Conservation (phyloP, 352 stramenopile species). For the Ophiocytium majus region DNA sequence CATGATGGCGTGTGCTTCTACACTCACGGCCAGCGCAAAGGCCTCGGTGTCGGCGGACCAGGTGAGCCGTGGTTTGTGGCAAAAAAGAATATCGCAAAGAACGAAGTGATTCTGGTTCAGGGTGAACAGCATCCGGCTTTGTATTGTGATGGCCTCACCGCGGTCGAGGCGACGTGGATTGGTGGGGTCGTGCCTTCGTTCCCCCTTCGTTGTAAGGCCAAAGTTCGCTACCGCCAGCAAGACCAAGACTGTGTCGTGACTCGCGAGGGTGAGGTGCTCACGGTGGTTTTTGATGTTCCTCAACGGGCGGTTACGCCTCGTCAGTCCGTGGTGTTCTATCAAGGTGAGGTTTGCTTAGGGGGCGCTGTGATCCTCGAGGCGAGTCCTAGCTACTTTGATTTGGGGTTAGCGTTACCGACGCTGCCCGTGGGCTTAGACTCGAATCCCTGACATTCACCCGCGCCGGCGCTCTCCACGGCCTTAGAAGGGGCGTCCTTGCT, state of each 20-base stretch:
- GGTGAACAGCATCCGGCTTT: background rate
- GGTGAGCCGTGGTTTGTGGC: background rate
- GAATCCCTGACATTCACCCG: constrained; percentile 1
- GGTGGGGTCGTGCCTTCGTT: background rate
- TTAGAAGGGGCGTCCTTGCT: background rate
- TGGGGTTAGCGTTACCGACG: background rate
- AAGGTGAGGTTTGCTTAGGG: background rate
- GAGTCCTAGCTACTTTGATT: background rate
- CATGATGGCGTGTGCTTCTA: constrained; percentile 5
- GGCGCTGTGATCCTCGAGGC: background rate
- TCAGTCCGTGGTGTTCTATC: constrained; percentile 6
- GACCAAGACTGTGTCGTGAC: background rate
- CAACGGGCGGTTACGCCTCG: constrained; percentile 1
- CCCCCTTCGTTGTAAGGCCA: background rate
- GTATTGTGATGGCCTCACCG: background rate
- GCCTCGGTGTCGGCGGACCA: background rate
- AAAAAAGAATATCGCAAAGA: background rate
- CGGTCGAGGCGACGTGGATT: background rate
- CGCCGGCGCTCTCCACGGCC: background rate
- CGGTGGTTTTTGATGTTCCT: background rate
- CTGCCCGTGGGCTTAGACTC: background rate
- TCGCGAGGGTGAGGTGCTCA: background rate
- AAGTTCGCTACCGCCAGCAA: background rate
- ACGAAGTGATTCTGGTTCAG: constrained; percentile 6
- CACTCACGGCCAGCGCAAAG: constrained; percentile 4